Percentiles rank a stretch among this genome's conserved stretches.
These are phyloP conservation scores for Ilex paraguariensis DNA, from an alignment of 305 asterid species.

Conservation along the genomic window DNA sequence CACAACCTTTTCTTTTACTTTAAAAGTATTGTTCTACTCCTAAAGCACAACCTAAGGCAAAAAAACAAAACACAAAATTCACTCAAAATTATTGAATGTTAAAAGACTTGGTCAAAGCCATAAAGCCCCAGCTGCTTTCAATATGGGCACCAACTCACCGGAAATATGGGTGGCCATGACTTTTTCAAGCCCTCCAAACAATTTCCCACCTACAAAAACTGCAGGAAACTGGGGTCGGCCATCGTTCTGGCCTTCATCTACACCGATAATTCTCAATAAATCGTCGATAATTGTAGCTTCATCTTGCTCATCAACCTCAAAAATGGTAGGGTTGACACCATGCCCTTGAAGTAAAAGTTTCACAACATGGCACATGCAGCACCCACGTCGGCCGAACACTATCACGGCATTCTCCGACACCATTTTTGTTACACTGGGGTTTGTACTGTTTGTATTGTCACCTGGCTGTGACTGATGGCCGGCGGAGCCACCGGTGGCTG, in stretches of 20 bases:
- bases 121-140: slow-evolving; percentile 55
- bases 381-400: slow-evolving; percentile 51
- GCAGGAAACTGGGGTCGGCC: slow-evolving; percentile 45
- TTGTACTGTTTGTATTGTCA: not conserved
- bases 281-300: slow-evolving; percentile 26
- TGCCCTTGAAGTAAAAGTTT: slow-evolving; percentile 51
- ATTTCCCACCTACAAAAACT: slow-evolving; percentile 63
- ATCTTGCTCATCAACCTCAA: slow-evolving; percentile 41
- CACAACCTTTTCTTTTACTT: too few relatives aligned
- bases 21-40: too few relatives aligned
- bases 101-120: slow-evolving; percentile 48
- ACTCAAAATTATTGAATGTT: not conserved
- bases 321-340: slow-evolving; percentile 53
- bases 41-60: too few relatives aligned
- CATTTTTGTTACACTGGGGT: slow-evolving; percentile 19
- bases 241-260: not conserved
- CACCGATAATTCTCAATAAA: slow-evolving; percentile 14
- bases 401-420: slow-evolving; percentile 68
- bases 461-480: slow-evolving; percentile 9
- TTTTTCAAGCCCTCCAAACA: slow-evolving; percentile 70
- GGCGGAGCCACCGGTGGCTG: slow-evolving; percentile 21
- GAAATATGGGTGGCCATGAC: slow-evolving; percentile 67
- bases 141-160: slow-evolving; percentile 59
- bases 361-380: slow-evolving; percentile 79
- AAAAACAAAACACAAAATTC: too few relatives aligned